Conservation (phyloP, 768 basidiomycete genomes). For the Russula griseocarnosa region DNA sequence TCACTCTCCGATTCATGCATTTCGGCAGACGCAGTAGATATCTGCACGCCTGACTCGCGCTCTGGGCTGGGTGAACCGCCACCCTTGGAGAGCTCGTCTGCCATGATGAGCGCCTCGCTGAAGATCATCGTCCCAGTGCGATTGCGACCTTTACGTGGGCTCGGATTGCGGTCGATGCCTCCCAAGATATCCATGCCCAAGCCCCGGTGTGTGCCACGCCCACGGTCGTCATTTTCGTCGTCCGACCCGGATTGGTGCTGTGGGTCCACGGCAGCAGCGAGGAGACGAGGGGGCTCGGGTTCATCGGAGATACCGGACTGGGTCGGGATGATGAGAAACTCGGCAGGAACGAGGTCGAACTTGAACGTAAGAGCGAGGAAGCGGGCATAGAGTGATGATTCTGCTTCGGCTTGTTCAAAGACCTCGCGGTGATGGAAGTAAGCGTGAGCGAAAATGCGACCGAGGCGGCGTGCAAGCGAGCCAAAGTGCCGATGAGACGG, state of each 20-base stretch:
- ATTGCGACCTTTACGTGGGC: conserved; percentile 41
- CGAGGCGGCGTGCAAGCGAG: conserved; percentile 84
- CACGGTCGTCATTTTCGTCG: conserved; percentile 25
- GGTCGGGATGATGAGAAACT: conserved; percentile 78
- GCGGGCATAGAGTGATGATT: conserved; percentile 84
- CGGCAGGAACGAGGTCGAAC: conserved; percentile 76
- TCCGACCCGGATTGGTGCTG: conserved; percentile 11
- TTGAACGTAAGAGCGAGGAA: conserved; percentile 79
- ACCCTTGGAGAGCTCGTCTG: conserved; percentile 39
- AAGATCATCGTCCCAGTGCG: conserved; percentile 76
- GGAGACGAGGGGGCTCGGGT: conserved; percentile 27
- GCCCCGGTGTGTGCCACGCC: conserved; percentile 22
- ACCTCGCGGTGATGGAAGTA: conserved; percentile 93
- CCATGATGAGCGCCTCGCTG: conserved; percentile 42
- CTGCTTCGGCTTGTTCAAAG: conserved; percentile 86
- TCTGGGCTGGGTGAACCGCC: conserved; percentile 25
- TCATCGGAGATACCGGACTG: conserved; percentile 35
- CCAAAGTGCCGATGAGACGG: conserved; percentile 85
- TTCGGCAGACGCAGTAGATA: background rate
- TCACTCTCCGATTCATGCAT: conserved; percentile 13
- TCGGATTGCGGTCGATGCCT: conserved; percentile 27
- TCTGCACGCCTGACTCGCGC: background rate
- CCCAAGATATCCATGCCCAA: conserved; percentile 19
- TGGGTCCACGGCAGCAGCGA: conserved; percentile 26
- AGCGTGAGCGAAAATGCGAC: conserved; percentile 93